Percentiles rank a stretch among this genome's conserved stretches.
phyloP scores from a whole-genome alignment of 768 basidiomycete species.

The Omphalotus guepiniiformis region DNA sequence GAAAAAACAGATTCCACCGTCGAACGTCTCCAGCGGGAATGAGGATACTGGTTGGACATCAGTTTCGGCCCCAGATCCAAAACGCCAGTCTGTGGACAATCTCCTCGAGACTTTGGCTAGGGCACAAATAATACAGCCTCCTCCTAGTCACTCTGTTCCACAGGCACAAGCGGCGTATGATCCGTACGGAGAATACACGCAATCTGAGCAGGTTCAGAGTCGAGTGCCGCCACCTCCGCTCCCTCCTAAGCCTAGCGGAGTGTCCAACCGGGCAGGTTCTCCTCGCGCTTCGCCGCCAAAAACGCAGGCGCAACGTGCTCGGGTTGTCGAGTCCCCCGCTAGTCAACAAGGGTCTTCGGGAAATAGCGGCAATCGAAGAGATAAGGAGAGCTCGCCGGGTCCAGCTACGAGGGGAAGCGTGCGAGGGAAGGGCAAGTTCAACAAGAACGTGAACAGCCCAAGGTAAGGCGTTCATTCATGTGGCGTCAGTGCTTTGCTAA shows the following conservation, averaged over 20 bases:
- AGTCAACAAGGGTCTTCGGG: slow-evolving; percentile 32
- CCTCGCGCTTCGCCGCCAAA: slow-evolving; percentile 69
- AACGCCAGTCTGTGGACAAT: slow-evolving; percentile 82
- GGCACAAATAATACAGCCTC: slow-evolving; percentile 27
- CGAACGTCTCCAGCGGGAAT: slow-evolving; percentile 45
- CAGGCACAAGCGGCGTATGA: slow-evolving; percentile 25
- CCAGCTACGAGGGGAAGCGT: slow-evolving; percentile 45
- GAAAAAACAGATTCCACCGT: slow-evolving; percentile 46
- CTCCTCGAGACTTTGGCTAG: slow-evolving; percentile 69
- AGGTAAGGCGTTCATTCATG: slow-evolving; percentile 34
- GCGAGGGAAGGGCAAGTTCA: slow-evolving; percentile 35
- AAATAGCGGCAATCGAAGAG: slow-evolving; percentile 35
- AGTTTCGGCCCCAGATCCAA: slow-evolving; percentile 57
- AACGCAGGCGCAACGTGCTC: slow-evolving; percentile 43
- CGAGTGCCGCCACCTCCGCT: slow-evolving; percentile 59
- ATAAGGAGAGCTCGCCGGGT: slow-evolving; percentile 70
- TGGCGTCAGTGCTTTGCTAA: too few relatives aligned
- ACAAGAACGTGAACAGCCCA: slow-evolving; percentile 52
- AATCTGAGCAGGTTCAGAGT: slow-evolving; percentile 28
- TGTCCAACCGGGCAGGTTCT: slow-evolving; percentile 43
- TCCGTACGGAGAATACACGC: slow-evolving; percentile 2
- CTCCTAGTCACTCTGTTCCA: neutral
- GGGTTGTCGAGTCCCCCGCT: slow-evolving; percentile 47
- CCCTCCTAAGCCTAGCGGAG: slow-evolving; percentile 47
- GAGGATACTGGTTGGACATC: slow-evolving; percentile 54